phyloP scores from a whole-genome alignment of 495 filamentous ascomycete species.

The Cercophora sp. region DNA sequence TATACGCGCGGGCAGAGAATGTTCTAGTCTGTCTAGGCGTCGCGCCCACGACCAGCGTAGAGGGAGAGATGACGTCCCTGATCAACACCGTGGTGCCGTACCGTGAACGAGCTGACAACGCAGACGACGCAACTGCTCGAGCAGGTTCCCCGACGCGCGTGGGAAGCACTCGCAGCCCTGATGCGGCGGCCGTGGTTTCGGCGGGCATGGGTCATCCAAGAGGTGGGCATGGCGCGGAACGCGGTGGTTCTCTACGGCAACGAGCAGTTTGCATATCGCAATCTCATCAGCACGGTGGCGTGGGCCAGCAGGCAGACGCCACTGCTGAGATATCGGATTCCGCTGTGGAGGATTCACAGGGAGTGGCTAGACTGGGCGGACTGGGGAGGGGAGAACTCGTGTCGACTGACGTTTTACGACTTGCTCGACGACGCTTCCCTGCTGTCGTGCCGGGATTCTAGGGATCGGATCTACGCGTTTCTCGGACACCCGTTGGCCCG shows the following conservation, averaged over 20 bases:
- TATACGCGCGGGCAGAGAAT: not conserved
- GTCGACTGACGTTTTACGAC: not conserved
- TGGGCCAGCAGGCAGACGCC: not conserved
- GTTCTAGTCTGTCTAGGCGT: constrained; percentile 1
- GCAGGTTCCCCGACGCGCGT: too few species aligned
- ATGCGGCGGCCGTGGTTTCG: not conserved
- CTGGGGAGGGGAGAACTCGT: not conserved
- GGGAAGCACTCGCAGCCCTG: not conserved
- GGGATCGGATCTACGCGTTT: constrained; percentile 1
- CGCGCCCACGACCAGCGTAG: not conserved
- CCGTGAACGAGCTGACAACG: too few species aligned
- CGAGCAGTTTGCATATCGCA: not conserved
- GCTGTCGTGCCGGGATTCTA: not conserved
- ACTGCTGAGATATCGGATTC: not conserved
- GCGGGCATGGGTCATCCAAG: not conserved
- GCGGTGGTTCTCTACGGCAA: not conserved
- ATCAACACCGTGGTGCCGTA: too few species aligned
- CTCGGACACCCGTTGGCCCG: constrained; percentile 3
- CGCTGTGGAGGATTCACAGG: not conserved
- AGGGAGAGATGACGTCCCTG: too few species aligned
- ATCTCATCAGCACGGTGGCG: not conserved
- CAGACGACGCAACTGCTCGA: too few species aligned
- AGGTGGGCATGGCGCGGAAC: not conserved
- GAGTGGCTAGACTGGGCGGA: not conserved
- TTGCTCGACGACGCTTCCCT: not conserved